Base-by-base conservation (phyloP, 345 rosid species). In the Luvunga scandens region DNA sequence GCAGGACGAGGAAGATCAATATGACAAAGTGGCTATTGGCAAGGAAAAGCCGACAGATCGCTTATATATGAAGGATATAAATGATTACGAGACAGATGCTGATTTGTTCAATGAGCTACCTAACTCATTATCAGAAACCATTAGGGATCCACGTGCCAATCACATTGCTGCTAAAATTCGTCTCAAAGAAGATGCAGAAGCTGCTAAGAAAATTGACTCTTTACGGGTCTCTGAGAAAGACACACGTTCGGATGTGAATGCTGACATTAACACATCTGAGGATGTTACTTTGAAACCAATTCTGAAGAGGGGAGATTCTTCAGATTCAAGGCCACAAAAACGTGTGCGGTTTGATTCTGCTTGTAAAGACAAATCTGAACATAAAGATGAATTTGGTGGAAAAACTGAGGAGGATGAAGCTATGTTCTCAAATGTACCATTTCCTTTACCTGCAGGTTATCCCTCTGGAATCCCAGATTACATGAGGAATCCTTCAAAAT, bases 301-400 rank as follows among this genome's bases (percentile, higher is more conserved):
- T 48, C 57, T 95, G 80, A 93, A 93, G 91, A 89, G 93, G 82
- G 89, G 81, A 81, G 95, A 91, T 30, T 81, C 66, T 72, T 74
- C 71, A 9, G 90, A 92, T 79, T 75, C 85, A 22, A 92, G 83
- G 89, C 83, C 86, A 24, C 85, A 61, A 61, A 96, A 94, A 76
- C 97, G 98, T 21, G 98, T 92, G 56, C 87, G 98, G 71, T 94
- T 96, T 84, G 93, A 90, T 76, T 86, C 95, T 27, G 84, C 83
- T 59, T 76, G 82, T 60, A 82, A 70, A 36, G 39, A 28, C 63
- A 65, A 45, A 73, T 86, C 92, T 24, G 86, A 84, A 53, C 61
- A 79, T 66, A 83, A 72, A 45, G 39, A 28, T 66, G 69, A 53
- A n/a, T 39, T 33, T 75, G 81, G 68, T 24, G 78, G 81, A 18